Evolutionary conservation across 2,329 filamentous ascomycete genomes (phyloP).

Genomic region (Botrytis elliptica): DNA sequence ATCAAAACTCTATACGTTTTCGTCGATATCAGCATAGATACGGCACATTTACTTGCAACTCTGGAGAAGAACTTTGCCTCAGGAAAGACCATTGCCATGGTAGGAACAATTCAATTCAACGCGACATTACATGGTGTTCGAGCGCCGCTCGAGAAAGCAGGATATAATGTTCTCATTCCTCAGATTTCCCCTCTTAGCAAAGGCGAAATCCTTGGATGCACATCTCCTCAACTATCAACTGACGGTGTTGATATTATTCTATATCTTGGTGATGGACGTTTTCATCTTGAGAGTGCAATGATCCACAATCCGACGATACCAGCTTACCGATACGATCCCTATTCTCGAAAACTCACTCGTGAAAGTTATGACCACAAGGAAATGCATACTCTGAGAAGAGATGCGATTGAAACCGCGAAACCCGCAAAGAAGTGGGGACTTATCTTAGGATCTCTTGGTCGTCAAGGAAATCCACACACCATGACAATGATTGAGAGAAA

Average conservation of each 20-base stretch:
- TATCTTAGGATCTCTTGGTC: slow-evolving; percentile 86
- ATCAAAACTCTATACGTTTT: slow-evolving; percentile 98
- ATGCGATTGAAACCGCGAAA: slow-evolving; percentile 74
- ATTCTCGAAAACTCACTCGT: slow-evolving; percentile 84
- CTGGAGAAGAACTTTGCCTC: slow-evolving; percentile 83
- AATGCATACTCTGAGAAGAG: slow-evolving; percentile 76
- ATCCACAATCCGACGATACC: slow-evolving; percentile 92
- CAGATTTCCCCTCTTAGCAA: slow-evolving; percentile 92
- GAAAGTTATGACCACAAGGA: slow-evolving; percentile 91
- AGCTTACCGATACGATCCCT: slow-evolving; percentile 95
- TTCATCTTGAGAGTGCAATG: slow-evolving; percentile 98
- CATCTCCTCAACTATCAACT: slow-evolving; percentile 69
- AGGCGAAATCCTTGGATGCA: slow-evolving; percentile 97
- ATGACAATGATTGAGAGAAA: slow-evolving; percentile 81
- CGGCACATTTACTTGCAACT: slow-evolving; percentile 79
- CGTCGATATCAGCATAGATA: slow-evolving; percentile 96
- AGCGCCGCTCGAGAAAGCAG: slow-evolving; percentile 73
- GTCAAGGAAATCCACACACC: slow-evolving; percentile 94
- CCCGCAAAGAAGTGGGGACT: slow-evolving; percentile 87
- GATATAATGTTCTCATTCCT: slow-evolving; percentile 82
- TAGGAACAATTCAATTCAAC: slow-evolving; percentile 99
- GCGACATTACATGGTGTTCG: slow-evolving; percentile 88
- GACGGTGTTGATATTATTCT: slow-evolving; percentile 72
- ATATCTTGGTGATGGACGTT: slow-evolving; percentile 88
- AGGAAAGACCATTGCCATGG: slow-evolving; percentile 85